A percentile compares a stretch with the other conserved stretches of the same genome.
Conservation (phyloP, 768 basidiomycete species). For the Auricularia cornea region DNA sequence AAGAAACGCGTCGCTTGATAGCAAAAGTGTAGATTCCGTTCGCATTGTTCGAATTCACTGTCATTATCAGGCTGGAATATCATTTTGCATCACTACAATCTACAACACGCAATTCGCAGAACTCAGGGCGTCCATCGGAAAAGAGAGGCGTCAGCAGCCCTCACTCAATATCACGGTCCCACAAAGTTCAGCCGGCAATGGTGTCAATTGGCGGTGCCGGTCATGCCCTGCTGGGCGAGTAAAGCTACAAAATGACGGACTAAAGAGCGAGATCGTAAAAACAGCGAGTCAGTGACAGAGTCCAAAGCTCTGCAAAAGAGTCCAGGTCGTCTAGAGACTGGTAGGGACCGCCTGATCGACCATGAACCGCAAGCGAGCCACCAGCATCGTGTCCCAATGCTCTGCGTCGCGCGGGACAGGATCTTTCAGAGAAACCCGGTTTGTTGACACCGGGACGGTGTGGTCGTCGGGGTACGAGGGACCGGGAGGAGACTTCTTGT, state of each 20-base stretch:
- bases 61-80: not conserved
- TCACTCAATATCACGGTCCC: no score
- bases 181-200: no score
- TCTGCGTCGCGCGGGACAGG: conserved; percentile 12
- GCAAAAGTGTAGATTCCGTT: conserved; percentile 60
- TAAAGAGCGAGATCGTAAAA: no score
- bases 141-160: no score
- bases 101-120: no score
- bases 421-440: conserved; percentile 44
- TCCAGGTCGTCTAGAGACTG: no score
- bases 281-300: no score
- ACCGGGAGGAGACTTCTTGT: conserved; percentile 33
- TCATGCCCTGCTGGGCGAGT: no score
- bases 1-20: conserved; percentile 82
- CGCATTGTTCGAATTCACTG: not conserved
- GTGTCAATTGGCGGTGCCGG: no score
- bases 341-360: conserved; percentile 32
- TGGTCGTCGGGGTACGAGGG: conserved; percentile 41
- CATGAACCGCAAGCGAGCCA: conserved; percentile 60
- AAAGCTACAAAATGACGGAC: no score
- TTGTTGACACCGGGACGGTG: conserved; percentile 13
- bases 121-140: no score
- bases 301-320: no score
- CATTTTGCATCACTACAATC: not conserved
- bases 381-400: conserved; percentile 49